Evolutionary conservation across 169 alveolate genomes (phyloP), one percentile per base, ranked within the genome.

Genomic region (Eimeria necatrix): DNA sequence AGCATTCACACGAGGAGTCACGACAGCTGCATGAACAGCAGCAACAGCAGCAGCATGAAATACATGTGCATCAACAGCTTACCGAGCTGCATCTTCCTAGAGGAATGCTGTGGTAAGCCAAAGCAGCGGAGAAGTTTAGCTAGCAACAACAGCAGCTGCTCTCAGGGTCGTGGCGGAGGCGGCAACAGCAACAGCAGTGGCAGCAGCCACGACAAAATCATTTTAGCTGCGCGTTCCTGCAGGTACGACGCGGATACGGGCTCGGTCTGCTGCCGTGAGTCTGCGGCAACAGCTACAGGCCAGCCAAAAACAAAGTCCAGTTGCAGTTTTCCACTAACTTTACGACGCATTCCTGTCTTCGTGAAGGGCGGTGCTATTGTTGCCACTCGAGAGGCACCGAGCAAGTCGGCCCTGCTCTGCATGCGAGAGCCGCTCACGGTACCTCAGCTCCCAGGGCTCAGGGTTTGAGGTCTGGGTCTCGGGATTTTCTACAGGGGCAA

Each of bases 281-380:
- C n/a, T 1, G 76, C 91, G 18, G 48, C 76, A 83, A 53, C 74
- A 26, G 87, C 52, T 6, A 26, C n/a, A 14, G 56, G 53, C 8
- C 14, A 9, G 26, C 7, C 78, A 14, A 52, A 14, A 18, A 24
- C 78, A 18, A 8, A 10, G n/a, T 7, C 87, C 4, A 4, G 61
- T 73, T 52, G 74, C 76, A 4, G 74, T 32, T 51, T 83, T 10
- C 91, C 91, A 4, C 18, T 83, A 10, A 83, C 91, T 8, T 48
- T 56, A 14, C 6, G 74, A 10, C 76, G 76, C 74, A 83, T 83
- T 22, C 91, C 91, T 22, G 91, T 83, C 32, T 83, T 83, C 51
- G n/a, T 83, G 18, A 83, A 76, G 52, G 91, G 91, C 12, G 91
- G 91, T 4, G 16, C 48, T 10, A 49, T 51, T 5, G 51, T 51